phyloP scores from a whole-genome alignment of 148 eudicot species.

The Hydrangea macrophylla region DNA sequence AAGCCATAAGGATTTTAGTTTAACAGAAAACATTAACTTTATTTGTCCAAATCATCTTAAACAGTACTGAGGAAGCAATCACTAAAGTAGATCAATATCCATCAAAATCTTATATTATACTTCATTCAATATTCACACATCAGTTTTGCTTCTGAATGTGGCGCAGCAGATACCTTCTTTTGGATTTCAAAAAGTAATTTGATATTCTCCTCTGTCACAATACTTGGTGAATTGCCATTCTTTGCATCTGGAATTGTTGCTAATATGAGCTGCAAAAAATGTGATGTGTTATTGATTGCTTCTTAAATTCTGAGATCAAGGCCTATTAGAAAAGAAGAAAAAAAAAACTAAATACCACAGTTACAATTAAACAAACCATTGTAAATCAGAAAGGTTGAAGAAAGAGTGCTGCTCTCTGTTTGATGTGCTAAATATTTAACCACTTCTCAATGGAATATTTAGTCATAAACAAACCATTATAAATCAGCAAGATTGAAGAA shows the following conservation, averaged over 20 bases:
- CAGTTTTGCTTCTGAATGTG: slow-evolving; percentile 8
- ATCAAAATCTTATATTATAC: background rate
- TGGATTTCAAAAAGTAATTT: slow-evolving; percentile 88
- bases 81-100: background rate
- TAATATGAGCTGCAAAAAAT: slow-evolving; percentile 67
- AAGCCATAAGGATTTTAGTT: slow-evolving; percentile 7
- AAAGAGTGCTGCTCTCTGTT: too few relatives aligned
- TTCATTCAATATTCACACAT: background rate
- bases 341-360: too few relatives aligned
- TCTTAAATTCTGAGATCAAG: too few relatives aligned
- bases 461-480: too few relatives aligned
- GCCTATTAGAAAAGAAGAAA: background rate
- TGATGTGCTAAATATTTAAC: too few relatives aligned
- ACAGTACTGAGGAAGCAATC: background rate
- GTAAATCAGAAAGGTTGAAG: too few relatives aligned
- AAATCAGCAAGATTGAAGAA: too few relatives aligned
- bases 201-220: slow-evolving; percentile 75
- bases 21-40: background rate
- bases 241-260: slow-evolving; percentile 61
- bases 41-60: background rate
- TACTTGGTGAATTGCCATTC: slow-evolving; percentile 59
- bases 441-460: too few relatives aligned
- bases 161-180: slow-evolving; percentile 56
- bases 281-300: slow-evolving; percentile 9
- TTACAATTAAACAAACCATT: too few relatives aligned